Evolutionary conservation across 345 rosid genomes (phyloP).

Genomic region (Populus pruinosa): DNA sequence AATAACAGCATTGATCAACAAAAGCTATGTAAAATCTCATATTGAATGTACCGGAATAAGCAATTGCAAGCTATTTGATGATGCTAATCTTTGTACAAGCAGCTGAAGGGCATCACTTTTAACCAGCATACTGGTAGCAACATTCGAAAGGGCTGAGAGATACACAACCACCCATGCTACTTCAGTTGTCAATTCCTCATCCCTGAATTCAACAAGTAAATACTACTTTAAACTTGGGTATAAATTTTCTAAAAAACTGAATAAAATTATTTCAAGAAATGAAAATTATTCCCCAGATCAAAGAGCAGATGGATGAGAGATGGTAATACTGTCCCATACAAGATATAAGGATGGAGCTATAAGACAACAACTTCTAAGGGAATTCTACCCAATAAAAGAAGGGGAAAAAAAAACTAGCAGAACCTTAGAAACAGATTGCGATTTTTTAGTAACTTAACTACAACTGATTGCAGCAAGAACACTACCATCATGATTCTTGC

Average conservation of each 20-base stretch:
- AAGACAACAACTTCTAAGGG: background rate
- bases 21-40: constrained; percentile 1
- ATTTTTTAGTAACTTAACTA: background rate
- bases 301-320: background rate
- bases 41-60: constrained; percentile 74
- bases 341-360: background rate
- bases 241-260: background rate
- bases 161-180: constrained; percentile 95
- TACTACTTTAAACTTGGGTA: background rate
- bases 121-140: constrained; percentile 65
- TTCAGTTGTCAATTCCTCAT: constrained; percentile 87
- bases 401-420: background rate
- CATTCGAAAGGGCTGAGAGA: constrained; percentile 92
- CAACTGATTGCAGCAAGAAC: background rate
- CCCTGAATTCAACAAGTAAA: constrained; percentile 46
- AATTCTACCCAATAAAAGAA: background rate
- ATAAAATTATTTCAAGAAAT: background rate
- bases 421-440: background rate
- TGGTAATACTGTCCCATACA: background rate
- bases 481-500: background rate
- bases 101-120: constrained; percentile 64
- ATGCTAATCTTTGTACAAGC: constrained; percentile 78
- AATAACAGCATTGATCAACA: background rate
- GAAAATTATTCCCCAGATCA: background rate
- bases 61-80: constrained; percentile 73